These are phyloP conservation scores for Pleomassaria siparia DNA, from an alignment of 2,329 filamentous ascomycete genomes.

Conservation along the genomic window DNA sequence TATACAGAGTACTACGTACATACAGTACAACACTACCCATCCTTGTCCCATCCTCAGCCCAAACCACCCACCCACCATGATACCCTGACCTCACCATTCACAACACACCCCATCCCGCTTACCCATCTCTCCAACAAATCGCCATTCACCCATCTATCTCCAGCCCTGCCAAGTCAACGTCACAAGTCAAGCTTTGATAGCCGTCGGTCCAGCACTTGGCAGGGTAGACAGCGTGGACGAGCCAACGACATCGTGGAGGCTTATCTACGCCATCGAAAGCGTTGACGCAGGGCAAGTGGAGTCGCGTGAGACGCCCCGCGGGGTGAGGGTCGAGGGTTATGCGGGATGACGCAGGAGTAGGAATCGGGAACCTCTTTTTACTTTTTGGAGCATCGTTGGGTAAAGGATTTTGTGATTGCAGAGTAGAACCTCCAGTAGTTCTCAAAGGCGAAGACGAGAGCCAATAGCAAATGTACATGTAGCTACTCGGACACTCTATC, in stretches of 20 bases:
- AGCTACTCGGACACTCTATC: no score
- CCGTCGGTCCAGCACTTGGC: constrained; percentile 5
- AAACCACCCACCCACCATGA: not conserved
- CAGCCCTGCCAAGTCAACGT: constrained; percentile 9
- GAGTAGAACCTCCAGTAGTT: no score
- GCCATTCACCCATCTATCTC: constrained; percentile 1
- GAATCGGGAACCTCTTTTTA: not conserved
- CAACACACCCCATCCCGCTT: not conserved
- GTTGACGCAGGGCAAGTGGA: not conserved
- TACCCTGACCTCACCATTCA: not conserved
- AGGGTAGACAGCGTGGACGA: not conserved
- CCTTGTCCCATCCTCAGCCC: not conserved
- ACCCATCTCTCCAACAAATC: not conserved
- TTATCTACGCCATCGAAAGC: constrained; percentile 1
- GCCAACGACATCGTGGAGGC: not conserved
- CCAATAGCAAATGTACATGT: no score
- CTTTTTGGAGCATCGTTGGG: not conserved
- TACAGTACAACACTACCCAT: not conserved
- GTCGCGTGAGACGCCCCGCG: not conserved
- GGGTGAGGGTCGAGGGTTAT: not conserved
- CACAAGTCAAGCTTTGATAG: constrained; percentile 7
- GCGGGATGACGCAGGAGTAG: not conserved
- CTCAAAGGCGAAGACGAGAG: no score
- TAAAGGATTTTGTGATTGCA: no score
- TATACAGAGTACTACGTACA: no score